Evolutionary conservation across 2,329 filamentous ascomycete genomes (phyloP).

Genomic region (Aspergillus tamarii): DNA sequence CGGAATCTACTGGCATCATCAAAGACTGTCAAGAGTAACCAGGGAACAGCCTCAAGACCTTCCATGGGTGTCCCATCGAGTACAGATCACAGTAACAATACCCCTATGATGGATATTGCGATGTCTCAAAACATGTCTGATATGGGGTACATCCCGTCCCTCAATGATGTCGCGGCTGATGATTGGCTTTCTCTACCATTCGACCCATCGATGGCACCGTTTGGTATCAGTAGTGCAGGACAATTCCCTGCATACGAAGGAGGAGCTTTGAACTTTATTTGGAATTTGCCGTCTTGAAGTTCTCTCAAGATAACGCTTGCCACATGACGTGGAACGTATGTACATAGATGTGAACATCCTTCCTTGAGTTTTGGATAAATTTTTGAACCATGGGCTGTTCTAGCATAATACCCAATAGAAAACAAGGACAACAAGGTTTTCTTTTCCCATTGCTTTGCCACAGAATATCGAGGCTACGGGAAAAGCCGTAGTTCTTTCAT

Average conservation of each 20-base stretch:
- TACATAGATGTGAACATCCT: background rate
- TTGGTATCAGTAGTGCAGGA: constrained; percentile 40
- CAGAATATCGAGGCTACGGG: background rate
- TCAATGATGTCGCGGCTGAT: constrained; percentile 38
- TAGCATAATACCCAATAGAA: background rate
- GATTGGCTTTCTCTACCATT: constrained; percentile 49
- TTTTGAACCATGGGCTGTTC: background rate
- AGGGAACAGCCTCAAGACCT: constrained; percentile 29
- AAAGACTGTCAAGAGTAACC: constrained; percentile 30
- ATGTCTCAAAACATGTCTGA: constrained; percentile 32
- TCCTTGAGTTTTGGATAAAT: background rate
- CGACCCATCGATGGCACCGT: constrained; percentile 49
- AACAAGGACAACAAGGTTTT: background rate
- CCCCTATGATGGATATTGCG: constrained; percentile 23
- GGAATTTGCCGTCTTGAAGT: constrained; percentile 45
- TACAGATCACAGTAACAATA: constrained; percentile 27
- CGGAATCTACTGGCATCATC: constrained; percentile 42
- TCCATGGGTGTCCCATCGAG: constrained; percentile 35
- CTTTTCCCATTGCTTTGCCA: constrained; percentile 3
- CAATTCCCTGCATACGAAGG: constrained; percentile 46
- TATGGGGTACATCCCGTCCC: constrained; percentile 31
- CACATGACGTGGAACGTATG: background rate
- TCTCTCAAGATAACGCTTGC: constrained; percentile 15
- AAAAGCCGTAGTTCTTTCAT: constrained; percentile 1
- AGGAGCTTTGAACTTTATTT: constrained; percentile 46